Percentiles rank a stretch among this genome's conserved stretches.
phyloP scores from a whole-genome alignment of 202 grass and related monocot genomes.

The Zoysia matrella region DNA sequence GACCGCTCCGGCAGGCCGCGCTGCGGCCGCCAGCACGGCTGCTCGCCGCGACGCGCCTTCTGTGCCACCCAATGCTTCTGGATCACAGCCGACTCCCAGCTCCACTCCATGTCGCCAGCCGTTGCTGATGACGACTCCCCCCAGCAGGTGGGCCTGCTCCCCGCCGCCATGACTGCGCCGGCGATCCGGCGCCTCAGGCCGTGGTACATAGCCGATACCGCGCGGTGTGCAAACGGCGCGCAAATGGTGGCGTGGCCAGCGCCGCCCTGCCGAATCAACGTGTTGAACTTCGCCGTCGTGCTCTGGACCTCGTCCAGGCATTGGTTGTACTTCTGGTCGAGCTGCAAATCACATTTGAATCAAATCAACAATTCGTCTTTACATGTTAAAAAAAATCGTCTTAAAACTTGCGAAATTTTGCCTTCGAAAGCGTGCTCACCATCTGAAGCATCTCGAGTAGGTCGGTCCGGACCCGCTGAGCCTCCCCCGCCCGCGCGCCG shows the following conservation, averaged over 20 bases:
- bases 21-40: slow-evolving; percentile 84
- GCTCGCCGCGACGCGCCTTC: slow-evolving; percentile 60
- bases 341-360: slow-evolving; percentile 43
- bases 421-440: slow-evolving; percentile 16
- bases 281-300: slow-evolving; percentile 60
- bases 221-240: slow-evolving; percentile 64
- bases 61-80: slow-evolving; percentile 71
- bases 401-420: not conserved
- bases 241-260: slow-evolving; percentile 17
- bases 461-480: slow-evolving; percentile 23
- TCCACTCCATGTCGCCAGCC: slow-evolving; percentile 42
- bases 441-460: slow-evolving; percentile 63
- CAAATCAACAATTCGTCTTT: not conserved
- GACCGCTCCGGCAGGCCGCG: slow-evolving; percentile 83
- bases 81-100: slow-evolving; percentile 67
- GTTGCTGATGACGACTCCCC: slow-evolving; percentile 24
- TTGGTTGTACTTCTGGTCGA: slow-evolving; percentile 76
- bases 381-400: no score
- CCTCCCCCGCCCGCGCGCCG: slow-evolving; percentile 12
- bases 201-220: slow-evolving; percentile 65
- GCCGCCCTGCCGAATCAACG: slow-evolving; percentile 32
- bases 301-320: slow-evolving; percentile 81
- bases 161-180: slow-evolving; percentile 47
- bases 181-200: slow-evolving; percentile 58
- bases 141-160: slow-evolving; percentile 7